A percentile compares a stretch with the other conserved stretches of the same genome.
Evolutionary conservation across 495 filamentous ascomycete species (phyloP).

Genomic region (Aspergillus steynii): DNA sequence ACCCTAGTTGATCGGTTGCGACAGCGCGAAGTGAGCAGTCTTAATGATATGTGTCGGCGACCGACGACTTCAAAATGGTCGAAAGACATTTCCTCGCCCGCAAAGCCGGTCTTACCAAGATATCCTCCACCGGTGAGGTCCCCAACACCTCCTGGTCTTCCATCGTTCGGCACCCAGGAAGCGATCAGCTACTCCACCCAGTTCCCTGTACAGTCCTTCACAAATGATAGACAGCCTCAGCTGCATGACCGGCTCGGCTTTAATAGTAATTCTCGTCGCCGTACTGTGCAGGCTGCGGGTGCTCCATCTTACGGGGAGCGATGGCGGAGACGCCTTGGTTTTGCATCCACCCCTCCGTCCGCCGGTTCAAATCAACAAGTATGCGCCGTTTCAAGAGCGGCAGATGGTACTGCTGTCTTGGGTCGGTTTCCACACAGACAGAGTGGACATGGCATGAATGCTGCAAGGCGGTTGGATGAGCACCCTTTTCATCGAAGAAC

Average conservation of each 20-base stretch:
- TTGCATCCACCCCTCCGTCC: constrained; percentile 14
- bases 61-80: constrained; percentile 24
- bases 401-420: constrained; percentile 39
- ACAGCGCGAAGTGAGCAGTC: constrained; percentile 25
- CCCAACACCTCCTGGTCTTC: constrained; percentile 50
- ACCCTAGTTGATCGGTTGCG: constrained; percentile 14
- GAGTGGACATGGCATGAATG: constrained; percentile 39
- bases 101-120: constrained; percentile 31
- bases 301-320: constrained; percentile 22
- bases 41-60: constrained; percentile 20
- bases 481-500: constrained; percentile 38
- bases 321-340: constrained; percentile 33
- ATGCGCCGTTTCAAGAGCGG: constrained; percentile 28
- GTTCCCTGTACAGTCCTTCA: constrained; percentile 17
- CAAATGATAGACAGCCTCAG: constrained; percentile 3
- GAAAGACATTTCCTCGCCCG: constrained; percentile 26
- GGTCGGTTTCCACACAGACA: constrained; percentile 40
- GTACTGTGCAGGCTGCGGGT: constrained; percentile 6
- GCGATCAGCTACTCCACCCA: constrained; percentile 37
- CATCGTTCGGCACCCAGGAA: constrained; percentile 47
- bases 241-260: neutral
- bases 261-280: neutral
- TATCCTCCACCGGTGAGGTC: constrained; percentile 42
- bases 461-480: constrained; percentile 28
- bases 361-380: constrained; percentile 6